Evolutionary conservation across 73 alveolate genomes (phyloP).

Genomic region (Paramecium tetraurelia): DNA sequence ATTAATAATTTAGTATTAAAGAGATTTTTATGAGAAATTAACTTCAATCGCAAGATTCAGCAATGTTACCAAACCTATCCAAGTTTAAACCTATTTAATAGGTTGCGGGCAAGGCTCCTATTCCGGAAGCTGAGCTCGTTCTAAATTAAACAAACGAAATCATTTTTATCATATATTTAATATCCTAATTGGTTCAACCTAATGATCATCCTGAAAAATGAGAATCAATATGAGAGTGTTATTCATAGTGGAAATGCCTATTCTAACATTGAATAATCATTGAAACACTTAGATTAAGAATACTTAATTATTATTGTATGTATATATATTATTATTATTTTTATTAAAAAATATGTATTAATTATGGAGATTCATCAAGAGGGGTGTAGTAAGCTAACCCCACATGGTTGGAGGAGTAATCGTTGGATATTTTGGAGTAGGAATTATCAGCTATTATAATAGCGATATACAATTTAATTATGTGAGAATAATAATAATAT

Average conservation of each 20-base stretch:
- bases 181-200: too few relatives aligned
- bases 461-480: neutral
- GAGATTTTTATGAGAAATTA: neutral
- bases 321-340: neutral
- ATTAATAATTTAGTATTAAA: neutral
- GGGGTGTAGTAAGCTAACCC: neutral
- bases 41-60: neutral
- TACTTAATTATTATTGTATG: neutral
- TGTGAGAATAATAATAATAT: neutral
- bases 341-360: neutral
- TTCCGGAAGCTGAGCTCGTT: slow-evolving; percentile 46
- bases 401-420: slow-evolving; percentile 17
- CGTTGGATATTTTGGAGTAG: neutral
- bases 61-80: neutral
- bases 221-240: too few relatives aligned
- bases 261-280: too few relatives aligned
- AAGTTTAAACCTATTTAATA: slow-evolving; percentile 34
- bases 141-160: neutral
- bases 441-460: neutral
- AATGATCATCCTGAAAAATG: too few relatives aligned
- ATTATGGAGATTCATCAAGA: slow-evolving; percentile 34
- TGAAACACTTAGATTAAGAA: too few relatives aligned
- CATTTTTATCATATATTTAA: neutral
- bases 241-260: too few relatives aligned
- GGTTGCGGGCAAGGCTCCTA: slow-evolving; percentile 55